Evolutionary conservation across 305 asterid genomes (phyloP).

Genomic region (Nicotiana rustica): DNA sequence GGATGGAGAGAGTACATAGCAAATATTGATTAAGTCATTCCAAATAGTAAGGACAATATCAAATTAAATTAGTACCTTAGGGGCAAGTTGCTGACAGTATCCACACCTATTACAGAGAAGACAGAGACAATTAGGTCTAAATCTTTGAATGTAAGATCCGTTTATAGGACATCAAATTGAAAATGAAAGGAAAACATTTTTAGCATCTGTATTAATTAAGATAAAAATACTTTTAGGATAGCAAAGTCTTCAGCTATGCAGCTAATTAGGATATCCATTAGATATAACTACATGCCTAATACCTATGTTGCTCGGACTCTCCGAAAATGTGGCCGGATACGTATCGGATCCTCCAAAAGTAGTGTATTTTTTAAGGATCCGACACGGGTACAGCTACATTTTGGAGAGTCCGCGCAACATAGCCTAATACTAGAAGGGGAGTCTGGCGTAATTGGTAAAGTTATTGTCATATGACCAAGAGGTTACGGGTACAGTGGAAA

Average conservation of each 20-base stretch:
- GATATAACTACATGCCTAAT: neutral
- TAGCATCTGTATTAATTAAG: neutral
- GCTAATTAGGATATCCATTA: neutral
- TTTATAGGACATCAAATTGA: neutral
- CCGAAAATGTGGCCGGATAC: no score
- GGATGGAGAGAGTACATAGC: neutral
- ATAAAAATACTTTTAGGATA: neutral
- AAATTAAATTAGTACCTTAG: slow-evolving; percentile 60
- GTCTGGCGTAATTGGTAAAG: no score
- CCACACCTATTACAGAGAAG: slow-evolving; percentile 71
- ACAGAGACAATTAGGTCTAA: slow-evolving; percentile 23
- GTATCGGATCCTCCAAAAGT: no score
- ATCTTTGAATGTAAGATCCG: neutral
- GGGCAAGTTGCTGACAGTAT: slow-evolving; percentile 75
- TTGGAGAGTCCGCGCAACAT: no score
- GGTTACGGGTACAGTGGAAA: no score
- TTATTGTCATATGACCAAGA: no score
- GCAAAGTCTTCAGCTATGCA: neutral
- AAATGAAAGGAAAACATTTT: neutral
- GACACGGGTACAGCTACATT: no score
- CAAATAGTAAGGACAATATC: neutral
- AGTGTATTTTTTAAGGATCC: no score
- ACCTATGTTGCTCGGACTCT: no score
- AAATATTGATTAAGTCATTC: neutral
- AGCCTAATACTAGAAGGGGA: neutral